Conservation (phyloP, 257 asterid species). For the Ligustrum vulgare region DNA sequence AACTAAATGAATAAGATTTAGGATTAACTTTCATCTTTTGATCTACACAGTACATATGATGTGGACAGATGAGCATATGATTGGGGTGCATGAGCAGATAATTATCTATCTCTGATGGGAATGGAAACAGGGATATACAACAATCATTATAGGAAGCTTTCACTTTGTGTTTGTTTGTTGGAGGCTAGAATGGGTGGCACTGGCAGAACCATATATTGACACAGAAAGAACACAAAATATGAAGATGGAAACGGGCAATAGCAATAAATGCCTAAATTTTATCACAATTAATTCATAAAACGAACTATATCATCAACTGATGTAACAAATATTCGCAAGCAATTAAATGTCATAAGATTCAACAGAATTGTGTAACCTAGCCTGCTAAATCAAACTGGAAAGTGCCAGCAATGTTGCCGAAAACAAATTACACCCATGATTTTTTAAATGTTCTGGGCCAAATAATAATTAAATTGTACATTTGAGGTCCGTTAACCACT, state of each 20-base stretch:
- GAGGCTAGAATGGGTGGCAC: no score
- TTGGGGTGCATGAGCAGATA: not conserved
- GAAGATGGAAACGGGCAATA: not conserved
- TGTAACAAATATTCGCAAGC: slow-evolving; percentile 12
- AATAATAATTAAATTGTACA: not conserved
- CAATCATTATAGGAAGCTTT: slow-evolving; percentile 9
- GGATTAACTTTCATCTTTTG: not conserved
- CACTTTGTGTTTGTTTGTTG: not conserved
- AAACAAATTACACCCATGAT: not conserved
- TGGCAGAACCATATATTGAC: no score
- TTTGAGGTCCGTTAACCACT: not conserved
- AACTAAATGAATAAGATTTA: not conserved
- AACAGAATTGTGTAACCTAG: not conserved
- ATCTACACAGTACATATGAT: not conserved
- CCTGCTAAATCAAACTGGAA: slow-evolving; percentile 7
- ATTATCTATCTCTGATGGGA: not conserved
- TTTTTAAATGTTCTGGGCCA: not conserved
- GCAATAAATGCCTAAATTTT: not conserved
- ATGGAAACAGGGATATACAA: not conserved
- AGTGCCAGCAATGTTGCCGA: not conserved
- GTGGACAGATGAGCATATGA: not conserved
- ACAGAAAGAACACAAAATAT: not conserved
- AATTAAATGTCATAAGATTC: not conserved
- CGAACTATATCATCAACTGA: slow-evolving; percentile 6
- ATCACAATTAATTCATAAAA: not conserved